phyloP scores from a whole-genome alignment of 768 basidiomycete species.

The Rhizopogon vulgaris region DNA sequence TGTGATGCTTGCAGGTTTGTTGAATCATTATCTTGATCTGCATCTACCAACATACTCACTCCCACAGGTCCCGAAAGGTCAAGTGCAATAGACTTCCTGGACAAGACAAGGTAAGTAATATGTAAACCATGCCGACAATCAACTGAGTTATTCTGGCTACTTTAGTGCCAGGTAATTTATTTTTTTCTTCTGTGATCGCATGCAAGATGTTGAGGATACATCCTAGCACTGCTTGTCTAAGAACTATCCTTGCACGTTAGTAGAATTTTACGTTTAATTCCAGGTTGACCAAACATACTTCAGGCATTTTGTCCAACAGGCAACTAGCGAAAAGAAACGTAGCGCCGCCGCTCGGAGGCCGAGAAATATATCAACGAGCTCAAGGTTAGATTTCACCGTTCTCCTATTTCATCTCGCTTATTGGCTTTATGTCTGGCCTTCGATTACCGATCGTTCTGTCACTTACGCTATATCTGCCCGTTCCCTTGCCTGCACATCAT shows the following conservation, averaged over 20 bases:
- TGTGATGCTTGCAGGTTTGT: slow-evolving; percentile 86
- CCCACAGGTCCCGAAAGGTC: slow-evolving; percentile 72
- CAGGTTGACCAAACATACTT: slow-evolving; percentile 12
- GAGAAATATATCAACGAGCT: slow-evolving; percentile 49
- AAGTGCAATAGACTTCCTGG: slow-evolving; percentile 82
- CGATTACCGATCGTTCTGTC: slow-evolving; percentile 1
- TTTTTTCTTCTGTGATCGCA: neutral
- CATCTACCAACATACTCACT: slow-evolving; percentile 7
- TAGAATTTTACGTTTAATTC: slow-evolving; percentile 18
- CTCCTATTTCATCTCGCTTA: slow-evolving; percentile 5
- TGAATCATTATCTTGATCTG: neutral
- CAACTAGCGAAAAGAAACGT: slow-evolving; percentile 81
- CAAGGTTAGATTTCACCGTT: slow-evolving; percentile 36
- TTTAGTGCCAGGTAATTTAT: slow-evolving; percentile 58
- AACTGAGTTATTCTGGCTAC: neutral
- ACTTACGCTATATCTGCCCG: neutral
- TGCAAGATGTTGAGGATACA: slow-evolving; percentile 4
- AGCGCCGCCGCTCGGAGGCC: slow-evolving; percentile 54
- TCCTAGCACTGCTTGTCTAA: slow-evolving; percentile 76
- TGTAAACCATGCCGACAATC: slow-evolving; percentile 4
- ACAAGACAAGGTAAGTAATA: slow-evolving; percentile 63
- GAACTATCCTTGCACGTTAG: slow-evolving; percentile 90
- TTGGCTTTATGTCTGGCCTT: neutral
- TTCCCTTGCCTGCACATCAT: neutral
- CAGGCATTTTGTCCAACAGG: slow-evolving; percentile 79